These are phyloP conservation scores for Hortaea sp. DNA, from an alignment of 2,329 filamentous ascomycete genomes.

Conservation along the genomic window DNA sequence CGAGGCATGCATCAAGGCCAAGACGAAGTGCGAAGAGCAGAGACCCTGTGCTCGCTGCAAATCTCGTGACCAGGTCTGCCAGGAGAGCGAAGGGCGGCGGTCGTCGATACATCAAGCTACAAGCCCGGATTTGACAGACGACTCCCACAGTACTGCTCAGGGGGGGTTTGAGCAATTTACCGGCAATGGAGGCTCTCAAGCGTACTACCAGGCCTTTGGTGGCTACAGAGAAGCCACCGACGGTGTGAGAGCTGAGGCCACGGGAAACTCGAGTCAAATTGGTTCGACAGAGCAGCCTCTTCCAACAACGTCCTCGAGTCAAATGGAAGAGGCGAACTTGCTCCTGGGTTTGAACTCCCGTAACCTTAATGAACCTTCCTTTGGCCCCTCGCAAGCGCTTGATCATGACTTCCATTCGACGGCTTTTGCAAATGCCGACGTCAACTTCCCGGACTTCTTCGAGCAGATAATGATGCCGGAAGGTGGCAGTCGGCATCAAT, in stretches of 20 bases:
- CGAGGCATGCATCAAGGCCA: constrained; percentile 16
- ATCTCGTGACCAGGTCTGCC: constrained; percentile 10
- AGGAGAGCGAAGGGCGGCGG: constrained; percentile 12
- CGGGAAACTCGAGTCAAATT: too few relatives aligned
- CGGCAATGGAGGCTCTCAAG: too few relatives aligned
- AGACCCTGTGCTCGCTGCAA: constrained; percentile 18
- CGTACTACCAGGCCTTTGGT: too few relatives aligned
- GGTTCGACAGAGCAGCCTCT: neutral
- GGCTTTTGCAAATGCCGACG: neutral
- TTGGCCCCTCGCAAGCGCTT: too few relatives aligned
- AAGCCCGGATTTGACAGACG: neutral
- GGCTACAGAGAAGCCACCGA: too few relatives aligned
- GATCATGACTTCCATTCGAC: neutral
- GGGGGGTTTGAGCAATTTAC: too few relatives aligned
- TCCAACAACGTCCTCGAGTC: neutral
- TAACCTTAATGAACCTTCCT: too few relatives aligned
- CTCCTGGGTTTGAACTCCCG: constrained; percentile 3
- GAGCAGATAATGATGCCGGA: constrained; percentile 21
- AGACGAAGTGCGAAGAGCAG: constrained; percentile 19
- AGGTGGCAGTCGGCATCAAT: neutral
- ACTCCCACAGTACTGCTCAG: too few relatives aligned
- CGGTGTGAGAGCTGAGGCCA: too few relatives aligned
- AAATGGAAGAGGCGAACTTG: constrained; percentile 3
- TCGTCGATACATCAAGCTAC: neutral
- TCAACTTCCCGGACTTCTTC: constrained; percentile 18